These are phyloP conservation scores for Apiotrichum domesticum DNA, from an alignment of 1,284 basidiomycete genomes.

Conservation along the genomic window DNA sequence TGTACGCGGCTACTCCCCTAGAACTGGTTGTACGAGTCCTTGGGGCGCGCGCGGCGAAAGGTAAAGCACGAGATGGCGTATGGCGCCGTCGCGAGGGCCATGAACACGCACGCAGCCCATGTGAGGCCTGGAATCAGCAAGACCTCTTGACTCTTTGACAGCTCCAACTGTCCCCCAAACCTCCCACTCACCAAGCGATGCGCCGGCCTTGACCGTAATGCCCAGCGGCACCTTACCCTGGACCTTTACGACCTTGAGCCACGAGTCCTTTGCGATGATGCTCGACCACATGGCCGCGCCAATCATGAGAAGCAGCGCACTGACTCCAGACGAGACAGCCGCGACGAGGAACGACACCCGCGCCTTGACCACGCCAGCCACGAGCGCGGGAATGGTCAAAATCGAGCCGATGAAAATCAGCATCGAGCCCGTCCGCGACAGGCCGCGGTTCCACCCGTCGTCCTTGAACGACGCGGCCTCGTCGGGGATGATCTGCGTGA, in stretches of 20 bases:
- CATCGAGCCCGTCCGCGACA: constrained; percentile 32
- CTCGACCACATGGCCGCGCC: constrained; percentile 46
- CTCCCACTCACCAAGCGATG: constrained; percentile 33
- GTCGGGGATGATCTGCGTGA: constrained; percentile 26
- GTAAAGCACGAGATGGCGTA: constrained; percentile 46
- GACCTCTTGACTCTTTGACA: too few species aligned
- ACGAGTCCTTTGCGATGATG: constrained; percentile 39
- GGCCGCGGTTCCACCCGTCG: constrained; percentile 29
- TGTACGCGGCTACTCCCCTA: too few species aligned
- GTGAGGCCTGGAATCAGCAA: constrained; percentile 30
- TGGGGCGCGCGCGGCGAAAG: constrained; percentile 18
- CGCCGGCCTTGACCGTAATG: constrained; percentile 34
- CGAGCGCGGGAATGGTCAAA: constrained; percentile 33
- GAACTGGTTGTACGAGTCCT: too few species aligned
- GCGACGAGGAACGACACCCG: constrained; percentile 43
- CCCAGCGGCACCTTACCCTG: constrained; percentile 29
- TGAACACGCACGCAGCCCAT: constrained; percentile 46
- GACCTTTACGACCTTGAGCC: constrained; percentile 33
- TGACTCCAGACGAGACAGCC: constrained; percentile 30
- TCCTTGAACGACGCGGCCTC: constrained; percentile 29
- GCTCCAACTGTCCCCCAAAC: too few species aligned
- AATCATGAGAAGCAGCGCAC: constrained; percentile 33
- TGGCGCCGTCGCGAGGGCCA: constrained; percentile 39
- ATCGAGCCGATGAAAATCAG: constrained; percentile 43
- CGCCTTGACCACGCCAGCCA: constrained; percentile 40